phyloP scores from a whole-genome alignment of 805 yeast species.

The Wickerhamomyces rabaulensis region DNA sequence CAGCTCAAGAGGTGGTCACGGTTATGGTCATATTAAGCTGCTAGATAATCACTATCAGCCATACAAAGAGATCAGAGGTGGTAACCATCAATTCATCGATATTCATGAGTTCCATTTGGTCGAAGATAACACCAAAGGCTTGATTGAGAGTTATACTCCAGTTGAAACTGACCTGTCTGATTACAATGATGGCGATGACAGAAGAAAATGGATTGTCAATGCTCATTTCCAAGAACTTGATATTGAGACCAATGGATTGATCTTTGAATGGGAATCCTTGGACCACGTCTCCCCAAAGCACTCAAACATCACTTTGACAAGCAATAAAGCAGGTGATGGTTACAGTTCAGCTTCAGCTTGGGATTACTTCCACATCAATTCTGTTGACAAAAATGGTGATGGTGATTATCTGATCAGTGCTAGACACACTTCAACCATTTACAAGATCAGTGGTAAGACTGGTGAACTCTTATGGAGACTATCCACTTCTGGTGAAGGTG shows the following conservation, averaged over 20 bases:
- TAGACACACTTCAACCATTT: constrained; percentile 30
- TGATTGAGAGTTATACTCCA: constrained; percentile 31
- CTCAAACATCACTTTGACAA: constrained; percentile 27
- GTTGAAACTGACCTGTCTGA: constrained; percentile 25
- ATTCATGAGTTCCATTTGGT: constrained; percentile 33
- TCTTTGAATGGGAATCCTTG: constrained; percentile 24
- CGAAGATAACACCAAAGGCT: constrained; percentile 25
- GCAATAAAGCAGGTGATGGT: constrained; percentile 32
- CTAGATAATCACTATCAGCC: constrained; percentile 27
- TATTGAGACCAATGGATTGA: constrained; percentile 29
- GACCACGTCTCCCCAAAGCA: constrained; percentile 31
- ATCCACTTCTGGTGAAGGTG: constrained; percentile 23
- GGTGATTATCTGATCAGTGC: constrained; percentile 33
- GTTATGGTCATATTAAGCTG: constrained; percentile 28
- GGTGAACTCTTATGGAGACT: constrained; percentile 33
- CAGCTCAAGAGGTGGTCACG: constrained; percentile 22
- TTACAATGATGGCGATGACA: constrained; percentile 21
- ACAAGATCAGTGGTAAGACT: constrained; percentile 30
- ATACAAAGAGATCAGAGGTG: constrained; percentile 29
- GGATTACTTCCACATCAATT: constrained; percentile 36
- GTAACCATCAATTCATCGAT: constrained; percentile 29
- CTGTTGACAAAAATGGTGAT: constrained; percentile 31
- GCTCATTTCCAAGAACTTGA: constrained; percentile 33
- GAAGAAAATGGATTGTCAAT: constrained; percentile 32
- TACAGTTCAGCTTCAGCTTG: constrained; percentile 25